Evolutionary conservation across 352 stramenopile species (phyloP).

Genomic region (Phytopythium chamaehyphon): DNA sequence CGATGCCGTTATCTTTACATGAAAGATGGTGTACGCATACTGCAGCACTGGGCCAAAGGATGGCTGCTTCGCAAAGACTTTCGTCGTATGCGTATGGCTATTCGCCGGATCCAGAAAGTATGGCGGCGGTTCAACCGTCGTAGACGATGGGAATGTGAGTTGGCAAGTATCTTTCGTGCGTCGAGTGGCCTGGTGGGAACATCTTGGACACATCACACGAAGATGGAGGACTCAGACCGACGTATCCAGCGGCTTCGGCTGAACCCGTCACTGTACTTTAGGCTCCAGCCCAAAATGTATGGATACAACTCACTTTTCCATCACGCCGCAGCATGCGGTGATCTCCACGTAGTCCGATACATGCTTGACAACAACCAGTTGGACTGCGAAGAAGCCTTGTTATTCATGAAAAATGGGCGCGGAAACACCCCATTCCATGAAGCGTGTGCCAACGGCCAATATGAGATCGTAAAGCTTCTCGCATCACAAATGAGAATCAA

Average conservation of each 20-base stretch:
- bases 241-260: slow-evolving; percentile 49
- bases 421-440: slow-evolving; percentile 70
- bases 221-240: slow-evolving; percentile 69
- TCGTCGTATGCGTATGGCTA: slow-evolving; percentile 17
- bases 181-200: slow-evolving; percentile 8
- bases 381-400: slow-evolving; percentile 15
- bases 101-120: slow-evolving; percentile 31
- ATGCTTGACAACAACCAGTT: slow-evolving; percentile 41
- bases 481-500: slow-evolving; percentile 8
- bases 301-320: slow-evolving; percentile 75
- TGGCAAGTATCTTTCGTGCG: slow-evolving; percentile 44
- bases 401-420: slow-evolving; percentile 44
- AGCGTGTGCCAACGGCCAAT: slow-evolving; percentile 52
- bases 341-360: slow-evolving; percentile 78
- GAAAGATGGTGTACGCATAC: slow-evolving; percentile 15
- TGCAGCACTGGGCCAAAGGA: slow-evolving; percentile 55
- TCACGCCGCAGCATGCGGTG: slow-evolving; percentile 49
- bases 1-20: slow-evolving; percentile 37
- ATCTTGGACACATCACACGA: slow-evolving; percentile 43
- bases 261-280: slow-evolving; percentile 43
- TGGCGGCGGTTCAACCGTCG: slow-evolving; percentile 38
- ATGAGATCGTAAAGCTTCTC: slow-evolving; percentile 73
- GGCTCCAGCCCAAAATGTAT: slow-evolving; percentile 41
- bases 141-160: slow-evolving; percentile 34
- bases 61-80: slow-evolving; percentile 53